phyloP scores from a whole-genome alignment of 805 yeast species.

The Kodamaea fukazawae region DNA sequence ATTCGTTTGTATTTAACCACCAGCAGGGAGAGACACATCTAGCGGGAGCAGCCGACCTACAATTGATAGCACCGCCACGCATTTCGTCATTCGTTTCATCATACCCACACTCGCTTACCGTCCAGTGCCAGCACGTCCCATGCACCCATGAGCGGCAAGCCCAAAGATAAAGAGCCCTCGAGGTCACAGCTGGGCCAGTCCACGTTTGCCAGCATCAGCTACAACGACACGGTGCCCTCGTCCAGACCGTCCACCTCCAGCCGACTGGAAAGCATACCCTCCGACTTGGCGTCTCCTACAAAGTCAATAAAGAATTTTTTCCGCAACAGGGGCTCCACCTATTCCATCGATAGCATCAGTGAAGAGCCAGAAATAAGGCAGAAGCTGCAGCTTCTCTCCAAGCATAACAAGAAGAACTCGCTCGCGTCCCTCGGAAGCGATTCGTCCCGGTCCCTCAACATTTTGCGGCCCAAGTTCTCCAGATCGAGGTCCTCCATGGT shows the following conservation, averaged over 20 bases:
- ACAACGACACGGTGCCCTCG: not conserved
- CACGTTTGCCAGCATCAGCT: not conserved
- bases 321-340: conserved; percentile 21
- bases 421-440: conserved; percentile 10
- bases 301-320: conserved; percentile 25
- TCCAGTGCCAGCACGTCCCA: no score
- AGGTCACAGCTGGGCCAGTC: conserved; percentile 5
- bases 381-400: not conserved
- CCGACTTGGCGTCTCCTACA: conserved; percentile 24
- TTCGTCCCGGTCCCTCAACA: conserved; percentile 9
- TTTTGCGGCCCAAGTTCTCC: conserved; percentile 21
- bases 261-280: not conserved
- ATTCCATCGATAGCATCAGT: conserved; percentile 23
- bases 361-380: conserved; percentile 18
- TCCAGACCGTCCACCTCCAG: not conserved
- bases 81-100: no score
- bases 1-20: no score
- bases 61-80: no score
- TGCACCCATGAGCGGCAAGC: conserved; percentile 2
- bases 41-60: no score
- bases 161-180: conserved; percentile 3
- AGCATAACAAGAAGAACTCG: conserved; percentile 2
- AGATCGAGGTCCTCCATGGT: conserved; percentile 19
- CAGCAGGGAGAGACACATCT: no score
- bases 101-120: not conserved